Base-by-base conservation (phyloP, 139 green algal genomes). In the Gonium pectorale region DNA sequence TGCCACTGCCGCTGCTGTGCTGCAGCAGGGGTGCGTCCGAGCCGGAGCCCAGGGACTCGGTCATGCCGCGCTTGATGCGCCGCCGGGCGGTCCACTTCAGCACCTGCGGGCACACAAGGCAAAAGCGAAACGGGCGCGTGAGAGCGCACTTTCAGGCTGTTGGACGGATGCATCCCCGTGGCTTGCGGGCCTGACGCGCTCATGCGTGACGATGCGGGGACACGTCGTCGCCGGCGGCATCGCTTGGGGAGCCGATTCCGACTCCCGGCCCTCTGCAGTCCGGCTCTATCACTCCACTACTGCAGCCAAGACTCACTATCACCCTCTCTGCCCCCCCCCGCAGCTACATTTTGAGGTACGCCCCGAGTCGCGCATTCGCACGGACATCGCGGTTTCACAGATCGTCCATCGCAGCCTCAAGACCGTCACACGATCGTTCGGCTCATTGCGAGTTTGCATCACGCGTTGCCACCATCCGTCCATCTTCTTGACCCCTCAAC, bases 51-150 rank as follows among this genome's bases (percentile, higher is more conserved):
- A 59, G 40, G 38, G 75, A 67, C 31, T 82, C 75, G 21, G 27
- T 21, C 29, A n/a, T 41, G 75, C 59, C 59, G 41, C 75, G 75
- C 43, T 82, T 82, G 59, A 82, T 82, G 75, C 75, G 75, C 40
- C 75, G 75, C 54, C 75, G 75, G 4, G 75, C 75, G 59, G 29
- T 82, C 75, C 75, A 82, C 33, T 82, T 82, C 2, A 82, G 75
- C 40, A 82, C 75, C 75, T 82, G 75, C 26, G 40, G 38, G 19
- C 35, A n/a, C n/a, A n/a, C n/a, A n/a, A n/a, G 40, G 21, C 17
- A 33, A 4, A 27, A 33, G 17, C 62, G 15, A 35, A 3, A n/a
- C 37, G 24, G 17, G 37, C 29, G 33, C 29, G 37, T 13, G 26
- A 69, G 54, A 64, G 5, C 19, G 54, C 54, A 29, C 15, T 9